These are phyloP conservation scores for Gossypium herbaceum DNA, from an alignment of 345 rosid genomes.

Conservation along the genomic window DNA sequence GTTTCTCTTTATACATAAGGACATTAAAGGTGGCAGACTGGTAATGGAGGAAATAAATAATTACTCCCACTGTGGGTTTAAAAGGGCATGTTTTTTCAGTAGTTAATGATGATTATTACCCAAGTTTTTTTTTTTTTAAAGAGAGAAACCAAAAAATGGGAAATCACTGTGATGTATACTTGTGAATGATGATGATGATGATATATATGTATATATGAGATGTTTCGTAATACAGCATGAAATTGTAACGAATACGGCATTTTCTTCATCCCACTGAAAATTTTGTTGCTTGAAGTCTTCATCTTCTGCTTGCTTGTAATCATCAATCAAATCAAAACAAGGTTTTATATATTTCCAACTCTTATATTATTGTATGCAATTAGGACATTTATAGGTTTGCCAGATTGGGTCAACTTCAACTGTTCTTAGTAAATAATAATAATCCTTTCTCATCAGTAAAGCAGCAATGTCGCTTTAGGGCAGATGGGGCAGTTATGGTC, in stretches of 20 bases:
- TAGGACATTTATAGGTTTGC: neutral
- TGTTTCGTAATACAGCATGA: neutral
- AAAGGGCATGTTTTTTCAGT: neutral
- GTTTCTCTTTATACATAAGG: slow-evolving; percentile 17
- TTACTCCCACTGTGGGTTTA: neutral
- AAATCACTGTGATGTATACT: no score
- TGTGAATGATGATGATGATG: neutral
- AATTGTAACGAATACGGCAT: neutral
- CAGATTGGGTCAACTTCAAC: neutral
- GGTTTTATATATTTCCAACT: neutral
- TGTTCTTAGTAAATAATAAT: neutral
- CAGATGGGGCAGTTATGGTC: no score
- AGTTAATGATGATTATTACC: neutral
- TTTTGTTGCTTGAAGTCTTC: slow-evolving; percentile 10
- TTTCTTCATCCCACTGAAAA: neutral
- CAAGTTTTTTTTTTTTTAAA: neutral
- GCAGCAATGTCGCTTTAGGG: neutral
- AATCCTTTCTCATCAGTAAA: neutral
- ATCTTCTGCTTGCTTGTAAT: slow-evolving; percentile 10
- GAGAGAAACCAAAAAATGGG: no score
- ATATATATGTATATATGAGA: neutral
- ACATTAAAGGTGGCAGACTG: neutral
- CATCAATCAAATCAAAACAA: neutral
- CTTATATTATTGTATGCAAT: neutral
- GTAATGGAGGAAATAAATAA: neutral